A percentile compares a stretch with the other conserved stretches of the same genome.
Evolutionary conservation across 2,329 filamentous ascomycete species (phyloP).

Genomic region (Fusarium sublunatum): DNA sequence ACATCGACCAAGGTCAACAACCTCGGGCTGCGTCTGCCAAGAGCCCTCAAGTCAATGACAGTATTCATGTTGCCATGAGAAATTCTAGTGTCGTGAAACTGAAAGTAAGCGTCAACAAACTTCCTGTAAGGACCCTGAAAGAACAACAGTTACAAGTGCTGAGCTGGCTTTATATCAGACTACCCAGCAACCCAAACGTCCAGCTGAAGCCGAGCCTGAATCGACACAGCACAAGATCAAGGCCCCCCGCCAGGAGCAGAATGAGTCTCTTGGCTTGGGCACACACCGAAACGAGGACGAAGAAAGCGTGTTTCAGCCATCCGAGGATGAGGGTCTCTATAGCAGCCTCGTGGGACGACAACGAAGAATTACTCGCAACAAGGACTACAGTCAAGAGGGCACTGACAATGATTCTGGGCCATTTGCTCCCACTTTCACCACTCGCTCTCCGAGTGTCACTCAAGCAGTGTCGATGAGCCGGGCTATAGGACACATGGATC

Average conservation of each 20-base stretch:
- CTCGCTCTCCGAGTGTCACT: neutral
- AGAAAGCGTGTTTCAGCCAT: neutral
- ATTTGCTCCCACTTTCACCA: neutral
- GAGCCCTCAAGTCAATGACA: neutral
- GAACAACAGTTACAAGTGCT: neutral
- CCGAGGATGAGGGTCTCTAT: neutral
- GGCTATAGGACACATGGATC: neutral
- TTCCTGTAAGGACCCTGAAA: neutral
- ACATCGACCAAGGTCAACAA: neutral
- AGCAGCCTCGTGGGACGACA: neutral
- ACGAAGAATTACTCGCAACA: neutral
- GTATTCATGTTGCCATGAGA: neutral
- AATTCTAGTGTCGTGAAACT: neutral
- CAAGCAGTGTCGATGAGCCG: neutral
- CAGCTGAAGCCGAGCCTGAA: slow-evolving; percentile 11
- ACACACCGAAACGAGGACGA: neutral
- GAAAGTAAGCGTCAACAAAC: too few species aligned
- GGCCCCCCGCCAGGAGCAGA: slow-evolving; percentile 1
- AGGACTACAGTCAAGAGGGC: slow-evolving; percentile 1
- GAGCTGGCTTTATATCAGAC: neutral
- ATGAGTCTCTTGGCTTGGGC: neutral
- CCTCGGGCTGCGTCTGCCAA: neutral
- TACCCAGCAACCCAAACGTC: neutral
- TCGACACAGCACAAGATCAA: slow-evolving; percentile 1
- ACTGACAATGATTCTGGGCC: neutral